Evolutionary conservation across 257 asterid species (phyloP).

Genomic region (Solanum pennellii): DNA sequence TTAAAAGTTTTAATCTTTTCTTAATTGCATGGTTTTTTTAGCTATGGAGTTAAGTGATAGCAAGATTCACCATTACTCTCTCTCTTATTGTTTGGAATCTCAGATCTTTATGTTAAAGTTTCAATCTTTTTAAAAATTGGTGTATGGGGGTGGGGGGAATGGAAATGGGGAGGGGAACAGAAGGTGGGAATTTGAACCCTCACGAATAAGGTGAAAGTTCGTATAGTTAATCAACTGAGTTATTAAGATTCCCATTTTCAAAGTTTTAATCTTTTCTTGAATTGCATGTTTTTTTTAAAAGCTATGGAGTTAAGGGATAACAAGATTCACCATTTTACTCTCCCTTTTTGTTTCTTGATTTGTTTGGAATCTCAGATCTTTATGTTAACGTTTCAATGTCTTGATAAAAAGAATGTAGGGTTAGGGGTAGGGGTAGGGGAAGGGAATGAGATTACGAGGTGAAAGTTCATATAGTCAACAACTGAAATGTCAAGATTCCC

Average conservation of each 20-base stretch:
- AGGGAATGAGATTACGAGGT: background rate
- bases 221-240: too few relatives aligned
- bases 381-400: background rate
- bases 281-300: background rate
- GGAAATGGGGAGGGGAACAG: too few relatives aligned
- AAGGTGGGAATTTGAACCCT: too few relatives aligned
- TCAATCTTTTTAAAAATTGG: too few relatives aligned
- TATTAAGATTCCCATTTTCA: background rate
- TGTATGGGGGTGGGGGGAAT: too few relatives aligned
- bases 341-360: background rate
- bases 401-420: background rate
- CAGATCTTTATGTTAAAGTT: too few relatives aligned
- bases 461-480: background rate
- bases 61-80: too few relatives aligned
- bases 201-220: too few relatives aligned
- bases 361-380: background rate
- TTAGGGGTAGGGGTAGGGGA: background rate
- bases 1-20: background rate
- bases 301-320: too few relatives aligned
- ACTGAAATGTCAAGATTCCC: background rate
- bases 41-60: too few relatives aligned
- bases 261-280: background rate
- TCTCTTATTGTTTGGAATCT: too few relatives aligned
- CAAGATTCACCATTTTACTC: too few relatives aligned
- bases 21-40: background rate